A percentile compares a stretch with the other conserved stretches of the same genome.
phyloP scores from a whole-genome alignment of 768 basidiomycete genomes.

The Gloeophyllum trabeum region DNA sequence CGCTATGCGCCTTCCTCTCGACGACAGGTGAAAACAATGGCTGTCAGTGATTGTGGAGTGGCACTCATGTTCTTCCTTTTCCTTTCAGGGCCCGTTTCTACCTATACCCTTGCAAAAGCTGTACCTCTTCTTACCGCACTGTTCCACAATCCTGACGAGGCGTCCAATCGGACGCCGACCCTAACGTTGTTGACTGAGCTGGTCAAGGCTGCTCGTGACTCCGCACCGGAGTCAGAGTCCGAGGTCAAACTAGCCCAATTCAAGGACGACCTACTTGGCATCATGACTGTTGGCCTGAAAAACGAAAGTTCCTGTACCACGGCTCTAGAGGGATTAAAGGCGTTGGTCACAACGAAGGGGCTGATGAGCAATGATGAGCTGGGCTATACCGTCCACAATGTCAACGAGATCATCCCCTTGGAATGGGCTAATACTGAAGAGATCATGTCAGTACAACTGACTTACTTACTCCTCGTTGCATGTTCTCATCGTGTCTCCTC shows the following conservation, averaged over 20 bases:
- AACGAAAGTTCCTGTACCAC: slow-evolving; percentile 36
- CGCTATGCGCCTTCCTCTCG: slow-evolving; percentile 67
- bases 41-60: slow-evolving; percentile 28
- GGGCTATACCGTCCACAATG: slow-evolving; percentile 65
- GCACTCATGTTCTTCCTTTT: slow-evolving; percentile 19
- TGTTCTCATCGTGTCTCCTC: background rate
- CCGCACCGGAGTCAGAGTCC: slow-evolving; percentile 10
- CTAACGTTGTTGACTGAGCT: slow-evolving; percentile 59
- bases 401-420: slow-evolving; percentile 55
- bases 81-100: slow-evolving; percentile 25
- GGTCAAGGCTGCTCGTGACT: slow-evolving; percentile 38
- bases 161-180: slow-evolving; percentile 52
- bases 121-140: slow-evolving; percentile 69
- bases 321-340: slow-evolving; percentile 55
- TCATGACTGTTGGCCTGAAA: slow-evolving; percentile 48
- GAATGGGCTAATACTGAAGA: slow-evolving; percentile 43
- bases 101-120: slow-evolving; percentile 52
- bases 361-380: slow-evolving; percentile 67
- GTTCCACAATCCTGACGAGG: slow-evolving; percentile 64
- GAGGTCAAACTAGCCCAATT: slow-evolving; percentile 38
- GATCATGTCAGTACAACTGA: slow-evolving; percentile 30
- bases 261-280: slow-evolving; percentile 70
- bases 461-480: background rate
- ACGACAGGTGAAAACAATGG: slow-evolving; percentile 47
- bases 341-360: slow-evolving; percentile 48